Evolutionary conservation across 257 asterid species (phyloP).

Genomic region (Fraxinus excelsior): DNA sequence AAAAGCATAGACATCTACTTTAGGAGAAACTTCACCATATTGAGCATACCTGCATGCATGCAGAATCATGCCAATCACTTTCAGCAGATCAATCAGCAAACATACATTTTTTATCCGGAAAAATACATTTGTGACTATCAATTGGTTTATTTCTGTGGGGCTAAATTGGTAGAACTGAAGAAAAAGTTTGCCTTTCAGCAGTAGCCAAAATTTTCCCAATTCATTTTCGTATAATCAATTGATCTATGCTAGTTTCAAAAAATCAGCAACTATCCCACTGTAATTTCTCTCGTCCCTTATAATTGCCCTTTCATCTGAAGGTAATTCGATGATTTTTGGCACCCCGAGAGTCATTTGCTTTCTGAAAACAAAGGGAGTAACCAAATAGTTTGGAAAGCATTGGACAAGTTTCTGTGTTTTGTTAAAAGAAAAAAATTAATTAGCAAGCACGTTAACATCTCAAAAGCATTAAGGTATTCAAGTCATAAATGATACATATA

Average conservation of each 20-base stretch:
- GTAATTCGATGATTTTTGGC: not conserved
- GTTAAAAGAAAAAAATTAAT: not conserved
- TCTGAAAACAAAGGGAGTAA: not conserved
- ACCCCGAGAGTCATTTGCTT: not conserved
- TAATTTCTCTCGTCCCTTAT: not conserved
- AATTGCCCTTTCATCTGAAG: not conserved
- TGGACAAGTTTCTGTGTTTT: not conserved
- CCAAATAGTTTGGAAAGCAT: not conserved
- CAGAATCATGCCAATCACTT: constrained; percentile 16
- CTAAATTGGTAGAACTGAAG: constrained; percentile 12
- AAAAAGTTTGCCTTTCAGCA: not conserved
- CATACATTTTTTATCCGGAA: not conserved
- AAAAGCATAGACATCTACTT: constrained; percentile 93
- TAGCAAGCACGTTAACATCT: not conserved
- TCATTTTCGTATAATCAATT: not conserved
- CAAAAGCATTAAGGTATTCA: not conserved
- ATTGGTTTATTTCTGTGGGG: not conserved
- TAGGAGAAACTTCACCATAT: constrained; percentile 87
- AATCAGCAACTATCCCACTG: not conserved
- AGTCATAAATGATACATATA: not conserved
- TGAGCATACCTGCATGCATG: constrained; percentile 76
- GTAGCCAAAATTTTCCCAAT: not conserved
- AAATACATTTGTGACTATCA: not conserved
- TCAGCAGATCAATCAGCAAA: constrained; percentile 1
- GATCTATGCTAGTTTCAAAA: not conserved